Conservation (phyloP, 257 asterid species). For the Capsicum baccatum region DNA sequence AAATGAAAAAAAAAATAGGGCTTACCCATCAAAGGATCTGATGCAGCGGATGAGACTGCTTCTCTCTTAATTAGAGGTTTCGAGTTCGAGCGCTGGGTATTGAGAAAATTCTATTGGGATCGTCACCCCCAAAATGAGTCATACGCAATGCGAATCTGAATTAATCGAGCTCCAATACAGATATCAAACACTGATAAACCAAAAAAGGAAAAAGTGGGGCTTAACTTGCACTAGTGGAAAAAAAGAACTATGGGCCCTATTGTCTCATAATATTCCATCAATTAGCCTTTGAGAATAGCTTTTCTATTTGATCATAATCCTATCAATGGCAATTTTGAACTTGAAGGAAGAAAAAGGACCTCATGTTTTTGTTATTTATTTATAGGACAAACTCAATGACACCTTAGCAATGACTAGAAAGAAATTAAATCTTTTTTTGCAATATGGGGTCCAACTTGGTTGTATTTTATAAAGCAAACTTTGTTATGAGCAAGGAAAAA, state of each 20-base stretch:
- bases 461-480: conserved; percentile 22
- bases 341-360: conserved; percentile 28
- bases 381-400: conserved; percentile 10
- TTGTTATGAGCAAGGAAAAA: conserved; percentile 29
- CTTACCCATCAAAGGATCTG: too few species aligned
- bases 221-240: conserved; percentile 58
- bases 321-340: conserved; percentile 48
- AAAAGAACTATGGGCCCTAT: conserved; percentile 54
- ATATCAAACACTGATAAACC: too few species aligned
- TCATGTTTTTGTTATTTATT: conserved; percentile 19
- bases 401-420: conserved; percentile 27
- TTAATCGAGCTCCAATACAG: too few species aligned
- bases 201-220: conserved; percentile 40
- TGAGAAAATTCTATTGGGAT: too few species aligned
- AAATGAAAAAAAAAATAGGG: too few species aligned
- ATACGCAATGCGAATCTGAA: too few species aligned
- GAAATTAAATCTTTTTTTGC: neutral
- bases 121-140: too few species aligned
- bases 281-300: conserved; percentile 49
- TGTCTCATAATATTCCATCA: conserved; percentile 61
- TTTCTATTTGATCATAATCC: conserved; percentile 52
- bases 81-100: too few species aligned
- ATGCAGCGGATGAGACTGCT: too few species aligned
- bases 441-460: neutral
- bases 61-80: too few species aligned